Evolutionary conservation across 768 basidiomycete species (phyloP), one percentile per base, ranked within the genome.

Genomic region (Pleurotus pulmonarius): DNA sequence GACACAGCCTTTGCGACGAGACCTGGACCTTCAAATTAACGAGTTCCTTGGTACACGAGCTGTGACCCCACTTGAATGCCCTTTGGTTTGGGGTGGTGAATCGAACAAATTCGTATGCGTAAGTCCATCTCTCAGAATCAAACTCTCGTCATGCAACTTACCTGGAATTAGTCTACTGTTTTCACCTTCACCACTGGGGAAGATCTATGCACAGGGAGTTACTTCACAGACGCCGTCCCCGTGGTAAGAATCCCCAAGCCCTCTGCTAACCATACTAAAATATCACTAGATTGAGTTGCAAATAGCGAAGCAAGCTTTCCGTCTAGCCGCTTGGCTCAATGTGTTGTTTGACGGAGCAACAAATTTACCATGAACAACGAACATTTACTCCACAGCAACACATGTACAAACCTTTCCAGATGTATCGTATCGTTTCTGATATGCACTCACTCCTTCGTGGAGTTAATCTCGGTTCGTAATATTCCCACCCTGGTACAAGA

Each of bases 311-410:
- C 72, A 74, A 60, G 78, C 78, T 5, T 77, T 73, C 60, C 77
- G 77, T 22, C 67, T 80, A 34, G 79, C 79, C 8, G 78, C 78
- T 1, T 79, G 78, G 79, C 64, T 80, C 55, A 79, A 79, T 60
- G 75, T 78, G 4, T 62, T 81, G 15, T 79, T 82, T 49, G 74
- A 76, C 49, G 74, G 73, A 11, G 65, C 67, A 22, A 70, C 72
- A 0, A 65, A 65, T 54, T 62, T 75, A 37, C 72, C 73, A 54
- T 75, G 65, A 76, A 46, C 39, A 15, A 3, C 29, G 9, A 34
- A 34, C 29, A 11, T 9, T 29, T 3, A 34, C 29, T 34, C 29
- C 29, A 34, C 29, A 34, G 7, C 29, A 34, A 8, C 29, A 34
- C 29, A 34, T 34, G 29, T 34, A 34, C 11, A 34, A 3, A 34